Conservation (phyloP, 1,139 yeast species). For the Zhuliangozyma parablackwelliae region DNA sequence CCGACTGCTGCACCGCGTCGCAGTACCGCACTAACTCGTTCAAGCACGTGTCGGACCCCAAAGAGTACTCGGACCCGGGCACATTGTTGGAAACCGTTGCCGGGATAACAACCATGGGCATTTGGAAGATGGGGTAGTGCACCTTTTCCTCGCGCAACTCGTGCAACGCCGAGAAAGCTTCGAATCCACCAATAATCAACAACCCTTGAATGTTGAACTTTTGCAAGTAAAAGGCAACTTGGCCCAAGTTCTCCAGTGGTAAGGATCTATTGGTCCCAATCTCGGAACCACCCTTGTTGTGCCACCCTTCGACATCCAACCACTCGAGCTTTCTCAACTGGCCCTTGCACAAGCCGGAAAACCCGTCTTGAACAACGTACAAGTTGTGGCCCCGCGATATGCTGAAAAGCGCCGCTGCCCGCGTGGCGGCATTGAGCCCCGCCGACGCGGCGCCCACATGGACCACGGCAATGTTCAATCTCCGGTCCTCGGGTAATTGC, state of each 20-base stretch:
- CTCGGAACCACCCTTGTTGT: constrained; percentile 88
- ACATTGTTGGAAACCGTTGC: constrained; percentile 97
- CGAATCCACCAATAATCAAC: constrained; percentile 91
- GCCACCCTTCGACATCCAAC: constrained; percentile 90
- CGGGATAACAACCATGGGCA: constrained; percentile 90
- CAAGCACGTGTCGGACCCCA: constrained; percentile 92
- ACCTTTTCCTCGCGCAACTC: constrained; percentile 70
- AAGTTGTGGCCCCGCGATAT: constrained; percentile 86
- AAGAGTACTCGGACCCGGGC: constrained; percentile 93
- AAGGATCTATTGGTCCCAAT: constrained; percentile 89
- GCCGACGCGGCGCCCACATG: constrained; percentile 98
- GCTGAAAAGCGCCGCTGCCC: constrained; percentile 89
- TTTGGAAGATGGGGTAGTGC: constrained; percentile 82
- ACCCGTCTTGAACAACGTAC: constrained; percentile 86
- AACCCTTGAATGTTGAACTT: constrained; percentile 81
- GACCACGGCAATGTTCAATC: constrained; percentile 71
- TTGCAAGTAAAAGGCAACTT: constrained; percentile 87
- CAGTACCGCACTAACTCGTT: constrained; percentile 87
- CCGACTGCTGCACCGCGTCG: constrained; percentile 92
- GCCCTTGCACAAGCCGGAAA: constrained; percentile 83
- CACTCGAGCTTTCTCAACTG: constrained; percentile 69
- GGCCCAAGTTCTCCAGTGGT: constrained; percentile 80
- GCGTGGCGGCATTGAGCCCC: constrained; percentile 88
- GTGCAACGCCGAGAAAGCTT: constrained; percentile 79
- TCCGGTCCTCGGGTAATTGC: constrained; percentile 45